phyloP scores from a whole-genome alignment of 2,329 filamentous ascomycete genomes.

The Penicillium sp. region DNA sequence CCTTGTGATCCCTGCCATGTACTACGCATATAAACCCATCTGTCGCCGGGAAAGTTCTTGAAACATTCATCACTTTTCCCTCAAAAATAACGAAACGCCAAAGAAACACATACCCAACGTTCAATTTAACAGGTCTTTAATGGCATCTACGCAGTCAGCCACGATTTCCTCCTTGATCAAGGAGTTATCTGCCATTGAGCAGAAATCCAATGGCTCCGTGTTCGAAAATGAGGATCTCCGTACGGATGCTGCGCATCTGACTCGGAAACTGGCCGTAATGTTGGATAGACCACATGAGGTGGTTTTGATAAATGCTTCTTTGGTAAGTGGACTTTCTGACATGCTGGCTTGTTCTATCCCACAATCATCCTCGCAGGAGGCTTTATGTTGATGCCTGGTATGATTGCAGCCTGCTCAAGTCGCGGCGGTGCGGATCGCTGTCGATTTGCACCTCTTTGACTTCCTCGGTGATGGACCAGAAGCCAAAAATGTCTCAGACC shows the following conservation, averaged over 20 bases:
- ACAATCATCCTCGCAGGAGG: neutral
- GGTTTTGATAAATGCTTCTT: neutral
- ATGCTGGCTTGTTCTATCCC: neutral
- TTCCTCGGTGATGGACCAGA: conserved; percentile 6
- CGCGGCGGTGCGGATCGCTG: neutral
- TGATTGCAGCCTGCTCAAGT: conserved; percentile 4
- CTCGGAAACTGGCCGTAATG: conserved; percentile 4
- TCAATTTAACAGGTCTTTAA: too few relatives aligned
- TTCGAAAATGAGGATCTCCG: conserved; percentile 11
- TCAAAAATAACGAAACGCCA: too few relatives aligned
- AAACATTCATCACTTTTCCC: too few relatives aligned
- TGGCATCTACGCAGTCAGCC: conserved; percentile 6
- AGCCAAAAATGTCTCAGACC: neutral
- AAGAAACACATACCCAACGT: too few relatives aligned
- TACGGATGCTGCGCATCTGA: conserved; percentile 2
- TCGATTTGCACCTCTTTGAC: conserved; percentile 4
- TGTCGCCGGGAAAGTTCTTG: too few relatives aligned
- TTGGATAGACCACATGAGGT: conserved; percentile 10
- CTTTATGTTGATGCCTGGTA: neutral
- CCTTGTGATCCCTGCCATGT: too few relatives aligned
- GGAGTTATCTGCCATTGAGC: conserved; percentile 6
- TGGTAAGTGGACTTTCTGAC: too few relatives aligned
- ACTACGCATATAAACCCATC: too few relatives aligned
- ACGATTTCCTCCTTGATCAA: conserved; percentile 8
- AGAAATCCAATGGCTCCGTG: neutral